phyloP scores from a whole-genome alignment of 371 early-diverging fungal genomes.

The Zopfochytrium polystomum region DNA sequence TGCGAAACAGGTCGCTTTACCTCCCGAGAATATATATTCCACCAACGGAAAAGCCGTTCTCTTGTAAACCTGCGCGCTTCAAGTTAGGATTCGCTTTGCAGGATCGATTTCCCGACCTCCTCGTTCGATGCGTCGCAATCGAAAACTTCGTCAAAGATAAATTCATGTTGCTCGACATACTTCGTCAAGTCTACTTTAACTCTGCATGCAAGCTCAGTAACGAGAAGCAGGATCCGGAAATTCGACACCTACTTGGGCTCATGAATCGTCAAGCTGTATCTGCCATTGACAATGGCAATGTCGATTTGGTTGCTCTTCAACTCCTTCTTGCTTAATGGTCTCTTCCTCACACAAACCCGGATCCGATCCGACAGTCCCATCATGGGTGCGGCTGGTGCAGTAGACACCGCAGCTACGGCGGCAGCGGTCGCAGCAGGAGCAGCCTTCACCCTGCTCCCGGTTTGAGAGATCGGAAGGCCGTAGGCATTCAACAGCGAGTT shows the following conservation, averaged over 20 bases:
- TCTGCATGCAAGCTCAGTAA: constrained; percentile 53
- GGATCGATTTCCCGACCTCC: constrained; percentile 66
- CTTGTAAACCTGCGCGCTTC: constrained; percentile 80
- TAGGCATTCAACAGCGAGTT: too few relatives aligned
- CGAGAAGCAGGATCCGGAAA: too few relatives aligned
- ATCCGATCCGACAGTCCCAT: too few relatives aligned
- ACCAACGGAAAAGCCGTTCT: constrained; percentile 91
- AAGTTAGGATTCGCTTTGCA: too few relatives aligned
- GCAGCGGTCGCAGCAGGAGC: too few relatives aligned
- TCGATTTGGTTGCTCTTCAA: constrained; percentile 70
- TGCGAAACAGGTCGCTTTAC: constrained; percentile 98
- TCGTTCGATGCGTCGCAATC: constrained; percentile 75
- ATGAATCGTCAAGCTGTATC: constrained; percentile 72
- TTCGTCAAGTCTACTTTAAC: constrained; percentile 91
- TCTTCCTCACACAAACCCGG: constrained; percentile 94
- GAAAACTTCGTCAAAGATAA: constrained; percentile 96
- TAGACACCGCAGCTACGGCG: too few relatives aligned
- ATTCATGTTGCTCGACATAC: constrained; percentile 90
- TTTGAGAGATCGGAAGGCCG: too few relatives aligned
- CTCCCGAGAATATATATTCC: constrained; percentile 89
- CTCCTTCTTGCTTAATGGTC: constrained; percentile 88
- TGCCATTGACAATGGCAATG: constrained; percentile 68
- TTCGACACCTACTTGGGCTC: constrained; percentile 83
- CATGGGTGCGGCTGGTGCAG: too few relatives aligned
- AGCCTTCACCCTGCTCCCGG: too few relatives aligned